Conservation (phyloP, 2,329 filamentous ascomycete species). For the Teratosphaeria epicoccoides region DNA sequence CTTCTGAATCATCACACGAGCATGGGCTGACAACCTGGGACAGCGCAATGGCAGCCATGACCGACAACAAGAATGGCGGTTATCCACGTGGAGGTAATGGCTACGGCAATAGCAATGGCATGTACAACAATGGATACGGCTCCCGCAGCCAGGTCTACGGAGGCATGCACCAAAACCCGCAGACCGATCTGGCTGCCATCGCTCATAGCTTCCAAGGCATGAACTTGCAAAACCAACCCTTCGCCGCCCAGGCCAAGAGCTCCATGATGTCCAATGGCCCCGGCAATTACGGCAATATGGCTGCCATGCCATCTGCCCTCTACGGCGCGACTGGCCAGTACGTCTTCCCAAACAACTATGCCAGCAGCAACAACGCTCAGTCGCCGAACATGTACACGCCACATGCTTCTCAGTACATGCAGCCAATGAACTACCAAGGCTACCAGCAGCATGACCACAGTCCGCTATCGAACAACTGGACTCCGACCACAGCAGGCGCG, state of each 20-base stretch:
- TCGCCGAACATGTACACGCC: slow-evolving; percentile 36
- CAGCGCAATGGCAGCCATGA: slow-evolving; percentile 23
- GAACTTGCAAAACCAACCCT: slow-evolving; percentile 26
- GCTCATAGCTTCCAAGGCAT: slow-evolving; percentile 32
- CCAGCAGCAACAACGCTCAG: slow-evolving; percentile 17
- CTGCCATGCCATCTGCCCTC: slow-evolving; percentile 22
- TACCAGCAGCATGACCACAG: slow-evolving; percentile 38
- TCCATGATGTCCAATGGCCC: slow-evolving; percentile 21
- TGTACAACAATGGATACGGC: slow-evolving; percentile 21
- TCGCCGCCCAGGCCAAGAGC: slow-evolving; percentile 26
- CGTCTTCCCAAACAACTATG: slow-evolving; percentile 23
- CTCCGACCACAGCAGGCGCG: slow-evolving; percentile 33
- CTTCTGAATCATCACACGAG: neutral
- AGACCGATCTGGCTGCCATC: slow-evolving; percentile 26
- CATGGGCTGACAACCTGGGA: neutral
- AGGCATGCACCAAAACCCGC: slow-evolving; percentile 23
- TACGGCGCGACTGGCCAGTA: slow-evolving; percentile 24
- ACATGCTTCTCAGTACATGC: slow-evolving; percentile 32
- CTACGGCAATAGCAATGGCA: slow-evolving; percentile 21
- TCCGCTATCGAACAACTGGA: slow-evolving; percentile 34
- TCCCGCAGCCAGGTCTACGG: slow-evolving; percentile 21
- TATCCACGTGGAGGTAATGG: slow-evolving; percentile 22
- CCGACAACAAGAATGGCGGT: slow-evolving; percentile 22
- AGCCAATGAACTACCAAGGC: slow-evolving; percentile 31
- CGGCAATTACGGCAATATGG: slow-evolving; percentile 20